Base-by-base conservation (phyloP, 371 early-diverging fungal genomes). In the Mortierella sp. region DNA sequence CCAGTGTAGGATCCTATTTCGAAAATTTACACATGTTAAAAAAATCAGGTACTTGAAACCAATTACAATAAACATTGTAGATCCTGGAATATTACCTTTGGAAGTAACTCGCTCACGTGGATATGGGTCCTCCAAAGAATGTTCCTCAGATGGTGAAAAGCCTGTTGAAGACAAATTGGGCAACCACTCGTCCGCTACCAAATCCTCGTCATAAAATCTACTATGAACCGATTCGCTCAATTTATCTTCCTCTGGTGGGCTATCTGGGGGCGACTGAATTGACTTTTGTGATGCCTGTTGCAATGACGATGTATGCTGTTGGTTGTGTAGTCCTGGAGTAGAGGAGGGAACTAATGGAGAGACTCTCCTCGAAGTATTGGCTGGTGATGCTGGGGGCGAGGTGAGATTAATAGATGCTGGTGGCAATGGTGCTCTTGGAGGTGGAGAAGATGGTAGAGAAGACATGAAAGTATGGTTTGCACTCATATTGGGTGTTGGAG, bases 361-460 rank as follows among this genome's bases (percentile, higher is more conserved):
- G 15, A 67, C 45, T 35, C 78, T 56, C 9, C 78, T 68, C 4
- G 72, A 72, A 9, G 51, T 64, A 42, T 72, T 66, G 37, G 79
- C 73, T 10, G 79, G 79, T 0, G 79, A 78, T 0, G 64, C 73
- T 47, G 79, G 79, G 2, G 79, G 79, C 12, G 79, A 78, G 2
- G 63, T 58, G 9, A 66, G 37, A 35, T 51, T 69, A 15, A 60
- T 32, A 37, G 73, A 66, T 1, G 61, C 63, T 13, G 66, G 70
- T 26, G 73, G 79, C 31, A 70, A 37, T 0, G 79, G 67, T 8
- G 70, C 32, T 57, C 49, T 72, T 22, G 79, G 79, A 22, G 79
- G 73, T 10, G 73, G 73, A 8, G 73, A 72, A 15, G 73, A 66
- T 13, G 73, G 70, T 31, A 74, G 31, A 13, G 75, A 68, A 8